Percentiles rank a stretch among this genome's conserved stretches.
phyloP scores from a whole-genome alignment of 371 early-diverging fungal species.

The Mucor circinelloides region DNA sequence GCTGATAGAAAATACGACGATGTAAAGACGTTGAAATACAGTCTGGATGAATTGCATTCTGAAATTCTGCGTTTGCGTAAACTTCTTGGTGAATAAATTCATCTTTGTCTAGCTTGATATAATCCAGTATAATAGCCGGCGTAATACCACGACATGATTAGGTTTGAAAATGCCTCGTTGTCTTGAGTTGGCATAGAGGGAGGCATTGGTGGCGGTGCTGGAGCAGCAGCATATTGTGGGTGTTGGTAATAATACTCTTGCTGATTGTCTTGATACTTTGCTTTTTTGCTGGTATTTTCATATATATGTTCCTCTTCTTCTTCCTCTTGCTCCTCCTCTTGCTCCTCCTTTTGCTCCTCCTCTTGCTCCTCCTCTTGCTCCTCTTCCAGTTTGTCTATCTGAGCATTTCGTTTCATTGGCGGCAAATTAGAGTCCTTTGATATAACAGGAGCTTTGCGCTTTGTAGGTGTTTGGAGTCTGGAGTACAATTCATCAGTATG shows the following conservation, averaged over 20 bases:
- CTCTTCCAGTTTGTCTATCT: not conserved
- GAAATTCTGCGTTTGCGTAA: conserved; percentile 61
- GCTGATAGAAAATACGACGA: conserved; percentile 82
- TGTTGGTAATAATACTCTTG: not conserved
- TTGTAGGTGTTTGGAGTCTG: not conserved
- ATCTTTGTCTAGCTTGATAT: conserved; percentile 44
- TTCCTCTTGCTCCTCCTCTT: not conserved
- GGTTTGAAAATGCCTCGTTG: conserved; percentile 38
- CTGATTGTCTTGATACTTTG: not conserved
- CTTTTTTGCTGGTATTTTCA: not conserved
- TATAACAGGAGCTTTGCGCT: not conserved
- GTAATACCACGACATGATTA: conserved; percentile 80
- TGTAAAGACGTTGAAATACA: conserved; percentile 69
- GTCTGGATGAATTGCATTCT: conserved; percentile 70
- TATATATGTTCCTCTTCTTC: not conserved
- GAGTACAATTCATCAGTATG: not conserved
- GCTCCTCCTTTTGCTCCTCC: not conserved
- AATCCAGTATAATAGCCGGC: conserved; percentile 78
- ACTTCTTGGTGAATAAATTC: not conserved
- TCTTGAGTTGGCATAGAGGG: not conserved
- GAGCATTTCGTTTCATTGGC: not conserved
- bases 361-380: conserved; percentile 6
- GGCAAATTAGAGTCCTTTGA: not conserved
- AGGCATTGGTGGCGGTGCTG: conserved; percentile 6
- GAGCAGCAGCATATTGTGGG: not conserved